phyloP scores from a whole-genome alignment of 148 eudicot genomes.

The Cornus suecica region DNA sequence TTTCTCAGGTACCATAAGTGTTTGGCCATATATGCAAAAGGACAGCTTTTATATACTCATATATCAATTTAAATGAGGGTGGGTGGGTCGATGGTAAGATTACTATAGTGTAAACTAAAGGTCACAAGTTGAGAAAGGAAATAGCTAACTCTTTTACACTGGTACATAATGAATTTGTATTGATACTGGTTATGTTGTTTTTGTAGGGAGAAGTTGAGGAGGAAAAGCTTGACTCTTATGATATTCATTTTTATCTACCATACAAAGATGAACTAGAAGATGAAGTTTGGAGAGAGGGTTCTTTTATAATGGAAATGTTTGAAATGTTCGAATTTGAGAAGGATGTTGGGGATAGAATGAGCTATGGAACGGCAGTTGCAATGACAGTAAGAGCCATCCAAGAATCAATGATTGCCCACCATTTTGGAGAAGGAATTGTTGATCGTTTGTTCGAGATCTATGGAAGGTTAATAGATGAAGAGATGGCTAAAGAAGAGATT shows the following conservation, averaged over 20 bases:
- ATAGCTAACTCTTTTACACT: too few relatives aligned
- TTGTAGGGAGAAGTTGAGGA: conserved; percentile 57
- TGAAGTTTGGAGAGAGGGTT: conserved; percentile 59
- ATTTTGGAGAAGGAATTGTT: conserved; percentile 73
- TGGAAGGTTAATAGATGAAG: conserved; percentile 57
- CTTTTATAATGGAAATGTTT: conserved; percentile 43
- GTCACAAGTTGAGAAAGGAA: too few relatives aligned
- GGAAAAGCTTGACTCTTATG: conserved; percentile 66
- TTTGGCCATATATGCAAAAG: neutral
- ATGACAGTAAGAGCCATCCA: conserved; percentile 77
- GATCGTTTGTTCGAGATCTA: conserved; percentile 57
- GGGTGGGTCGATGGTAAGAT: too few relatives aligned
- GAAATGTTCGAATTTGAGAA: conserved; percentile 58
- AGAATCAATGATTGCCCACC: conserved; percentile 67
- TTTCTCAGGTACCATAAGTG: conserved; percentile 41
- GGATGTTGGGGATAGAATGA: conserved; percentile 17
- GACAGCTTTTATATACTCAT: too few relatives aligned
- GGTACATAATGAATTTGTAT: neutral
- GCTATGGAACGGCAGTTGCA: conserved; percentile 62
- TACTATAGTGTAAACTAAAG: too few relatives aligned
- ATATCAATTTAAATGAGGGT: too few relatives aligned
- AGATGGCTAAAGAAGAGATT: conserved; percentile 51
- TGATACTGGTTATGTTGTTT: conserved; percentile 2
- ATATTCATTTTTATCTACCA: conserved; percentile 85
- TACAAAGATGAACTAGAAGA: conserved; percentile 70